phyloP scores from a whole-genome alignment of 768 basidiomycete genomes.

The Collybiopsis luxurians region DNA sequence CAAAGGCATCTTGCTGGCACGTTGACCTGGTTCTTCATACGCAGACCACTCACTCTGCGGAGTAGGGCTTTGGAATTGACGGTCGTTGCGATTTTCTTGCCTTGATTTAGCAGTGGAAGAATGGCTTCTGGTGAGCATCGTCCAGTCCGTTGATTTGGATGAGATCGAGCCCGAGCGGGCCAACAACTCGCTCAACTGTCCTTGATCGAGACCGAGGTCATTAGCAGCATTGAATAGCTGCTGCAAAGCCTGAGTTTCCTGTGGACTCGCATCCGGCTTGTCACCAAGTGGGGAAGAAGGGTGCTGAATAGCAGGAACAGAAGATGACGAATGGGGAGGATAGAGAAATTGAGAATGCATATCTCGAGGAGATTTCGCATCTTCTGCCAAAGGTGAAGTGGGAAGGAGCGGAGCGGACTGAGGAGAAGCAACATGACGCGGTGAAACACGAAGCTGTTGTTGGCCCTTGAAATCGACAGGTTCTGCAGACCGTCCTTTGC shows the following conservation, averaged over 20 bases:
- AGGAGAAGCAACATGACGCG: constrained; percentile 5
- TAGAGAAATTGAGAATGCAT: constrained; percentile 27
- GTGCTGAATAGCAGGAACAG: constrained; percentile 3
- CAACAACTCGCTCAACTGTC: constrained; percentile 66
- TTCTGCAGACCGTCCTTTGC: constrained; percentile 39
- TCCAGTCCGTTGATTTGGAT: constrained; percentile 50
- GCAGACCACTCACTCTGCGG: constrained; percentile 7
- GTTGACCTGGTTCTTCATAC: background rate
- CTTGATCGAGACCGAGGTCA: constrained; percentile 73
- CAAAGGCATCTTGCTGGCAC: constrained; percentile 18
- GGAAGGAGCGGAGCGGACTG: background rate
- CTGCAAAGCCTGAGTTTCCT: constrained; percentile 55
- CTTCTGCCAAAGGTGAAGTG: background rate
- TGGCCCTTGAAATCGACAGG: constrained; percentile 5
- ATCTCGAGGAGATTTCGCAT: constrained; percentile 8
- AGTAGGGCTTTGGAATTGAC: constrained; percentile 6
- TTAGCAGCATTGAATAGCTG: constrained; percentile 77
- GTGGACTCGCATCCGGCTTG: constrained; percentile 21
- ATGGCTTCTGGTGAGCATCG: constrained; percentile 40
- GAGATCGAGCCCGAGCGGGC: constrained; percentile 68
- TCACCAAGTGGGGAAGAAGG: constrained; percentile 16
- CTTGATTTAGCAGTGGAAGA: constrained; percentile 32
- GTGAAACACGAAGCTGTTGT: constrained; percentile 3
- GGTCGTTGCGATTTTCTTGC: constrained; percentile 27
- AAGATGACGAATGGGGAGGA: constrained; percentile 15